Conservation (phyloP, 352 stramenopile genomes). For the Pythium sukuiense region DNA sequence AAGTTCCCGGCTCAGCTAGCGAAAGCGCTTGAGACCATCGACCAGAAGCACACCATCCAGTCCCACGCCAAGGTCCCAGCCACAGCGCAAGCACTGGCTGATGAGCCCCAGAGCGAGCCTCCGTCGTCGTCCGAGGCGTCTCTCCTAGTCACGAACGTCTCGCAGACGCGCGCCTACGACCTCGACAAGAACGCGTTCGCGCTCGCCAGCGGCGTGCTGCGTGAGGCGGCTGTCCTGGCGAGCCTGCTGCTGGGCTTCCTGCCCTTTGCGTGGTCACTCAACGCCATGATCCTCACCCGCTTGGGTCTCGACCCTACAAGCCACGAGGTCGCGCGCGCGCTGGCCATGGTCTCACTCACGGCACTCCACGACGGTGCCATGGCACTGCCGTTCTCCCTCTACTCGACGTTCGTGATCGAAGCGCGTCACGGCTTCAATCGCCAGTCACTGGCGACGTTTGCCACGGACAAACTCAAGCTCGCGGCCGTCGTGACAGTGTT, state of each 20-base stretch:
- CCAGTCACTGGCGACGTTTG: conserved; percentile 92
- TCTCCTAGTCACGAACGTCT: conserved; percentile 82
- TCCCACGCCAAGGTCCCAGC: neutral
- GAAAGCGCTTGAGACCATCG: conserved; percentile 42
- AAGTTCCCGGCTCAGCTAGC: conserved; percentile 54
- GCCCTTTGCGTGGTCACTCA: conserved; percentile 92
- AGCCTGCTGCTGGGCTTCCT: conserved; percentile 92
- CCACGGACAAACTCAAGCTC: conserved; percentile 94
- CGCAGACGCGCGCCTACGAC: conserved; percentile 88
- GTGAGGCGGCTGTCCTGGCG: conserved; percentile 69
- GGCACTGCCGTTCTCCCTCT: conserved; percentile 71
- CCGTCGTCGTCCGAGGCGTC: conserved; percentile 29
- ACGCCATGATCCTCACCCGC: conserved; percentile 46
- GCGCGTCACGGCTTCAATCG: conserved; percentile 98
- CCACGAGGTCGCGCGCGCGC: conserved; percentile 82
- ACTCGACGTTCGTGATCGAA: conserved; percentile 96
- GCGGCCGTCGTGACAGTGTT: conserved; percentile 81
- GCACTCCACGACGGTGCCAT: conserved; percentile 52
- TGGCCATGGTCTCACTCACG: conserved; percentile 63
- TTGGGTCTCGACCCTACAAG: conserved; percentile 47
- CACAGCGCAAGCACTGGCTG: no score
- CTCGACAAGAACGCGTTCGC: conserved; percentile 95
- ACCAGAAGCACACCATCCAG: neutral
- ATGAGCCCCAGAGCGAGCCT: neutral
- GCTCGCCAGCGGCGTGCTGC: conserved; percentile 88